Evolutionary conservation across 208 protist genomes (phyloP), one percentile per base, ranked within the genome.

Genomic region (Novymonas esmeraldas): DNA sequence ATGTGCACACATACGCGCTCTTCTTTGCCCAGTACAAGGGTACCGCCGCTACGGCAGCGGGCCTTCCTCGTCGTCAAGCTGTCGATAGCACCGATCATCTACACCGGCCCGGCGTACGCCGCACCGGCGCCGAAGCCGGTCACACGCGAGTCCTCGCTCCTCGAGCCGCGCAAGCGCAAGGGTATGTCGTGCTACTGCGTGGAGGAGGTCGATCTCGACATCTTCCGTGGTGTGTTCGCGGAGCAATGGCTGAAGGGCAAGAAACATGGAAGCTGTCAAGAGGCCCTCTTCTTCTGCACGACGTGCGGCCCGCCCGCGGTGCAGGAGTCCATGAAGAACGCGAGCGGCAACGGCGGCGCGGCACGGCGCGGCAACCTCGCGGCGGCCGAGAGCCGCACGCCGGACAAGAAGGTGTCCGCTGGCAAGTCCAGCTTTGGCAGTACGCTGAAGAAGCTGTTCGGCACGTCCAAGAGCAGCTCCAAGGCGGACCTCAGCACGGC

Each of bases 211-310:
- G 73, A 82, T 33, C 48, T 82, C 9, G 64, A 78, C 22, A 64
- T 88, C 13, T 88, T 85, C 50, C 45, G 70, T 34, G 82, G 82
- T 14, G 67, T 79, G 22, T 84, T 85, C 54, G 64, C 65, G 2
- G 67, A 79, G 36, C 74, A 85, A 33, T 84, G 78, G 75, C 73
- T 88, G 1, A 71, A 67, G 18, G 78, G 82, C 0, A 46, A 57
- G 49, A 56, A 60, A 31, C 62, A 70, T 26, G 44, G 68, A 22
- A 60, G 33, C 24, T 80, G 56, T 28, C 61, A 79, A 52, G 77
- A 80, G 54, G 57, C 73, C 7, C 64, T 81, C 10, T 85, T 81
- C 65, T 82, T 74, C 57, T 85, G 80, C 51, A 82, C 65, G 0
- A 70, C 65, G 13, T 85, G 80, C 22, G 80, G 80, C 0, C 76